Percentiles rank a stretch among this genome's conserved stretches.
These are phyloP conservation scores for Blastocystis hominis DNA, from an alignment of 352 stramenopile genomes.

Conservation along the genomic window DNA sequence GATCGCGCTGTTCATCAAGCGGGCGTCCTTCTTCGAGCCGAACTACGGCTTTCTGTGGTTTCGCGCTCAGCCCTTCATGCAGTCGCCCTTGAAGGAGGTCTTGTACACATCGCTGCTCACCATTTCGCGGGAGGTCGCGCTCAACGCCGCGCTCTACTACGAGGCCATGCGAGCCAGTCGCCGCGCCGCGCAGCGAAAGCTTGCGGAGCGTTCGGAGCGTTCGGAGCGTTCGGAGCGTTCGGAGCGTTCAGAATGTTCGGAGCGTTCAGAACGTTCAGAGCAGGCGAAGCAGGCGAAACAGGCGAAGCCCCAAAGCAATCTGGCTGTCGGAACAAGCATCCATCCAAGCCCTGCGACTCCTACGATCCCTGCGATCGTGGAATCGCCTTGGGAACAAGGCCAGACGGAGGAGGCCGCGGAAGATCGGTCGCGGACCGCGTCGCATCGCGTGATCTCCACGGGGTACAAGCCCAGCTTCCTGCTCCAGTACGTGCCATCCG, in stretches of 20 bases:
- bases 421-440: no score
- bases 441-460: background rate
- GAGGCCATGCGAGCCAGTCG: background rate
- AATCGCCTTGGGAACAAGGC: no score
- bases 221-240: no score
- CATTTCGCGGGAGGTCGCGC: background rate
- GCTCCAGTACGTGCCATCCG: background rate
- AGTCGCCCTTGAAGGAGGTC: constrained; percentile 70
- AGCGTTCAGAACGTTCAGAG: background rate
- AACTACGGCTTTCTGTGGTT: constrained; percentile 48
- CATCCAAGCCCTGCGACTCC: no score
- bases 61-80: constrained; percentile 71
- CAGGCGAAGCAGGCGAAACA: background rate
- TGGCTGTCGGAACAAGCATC: no score
- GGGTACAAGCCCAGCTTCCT: background rate
- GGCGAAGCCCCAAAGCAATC: no score
- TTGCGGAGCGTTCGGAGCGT: no score
- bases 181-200: no score
- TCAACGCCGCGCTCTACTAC: background rate
- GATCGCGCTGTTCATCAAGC: background rate
- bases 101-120: background rate
- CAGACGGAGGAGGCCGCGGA: no score
- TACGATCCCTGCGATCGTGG: no score
- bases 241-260: background rate
- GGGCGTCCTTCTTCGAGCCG: constrained; percentile 19